A percentile compares a stretch with the other conserved stretches of the same genome.
Evolutionary conservation across 305 asterid genomes (phyloP).

Genomic region (Fraxinus albicans): DNA sequence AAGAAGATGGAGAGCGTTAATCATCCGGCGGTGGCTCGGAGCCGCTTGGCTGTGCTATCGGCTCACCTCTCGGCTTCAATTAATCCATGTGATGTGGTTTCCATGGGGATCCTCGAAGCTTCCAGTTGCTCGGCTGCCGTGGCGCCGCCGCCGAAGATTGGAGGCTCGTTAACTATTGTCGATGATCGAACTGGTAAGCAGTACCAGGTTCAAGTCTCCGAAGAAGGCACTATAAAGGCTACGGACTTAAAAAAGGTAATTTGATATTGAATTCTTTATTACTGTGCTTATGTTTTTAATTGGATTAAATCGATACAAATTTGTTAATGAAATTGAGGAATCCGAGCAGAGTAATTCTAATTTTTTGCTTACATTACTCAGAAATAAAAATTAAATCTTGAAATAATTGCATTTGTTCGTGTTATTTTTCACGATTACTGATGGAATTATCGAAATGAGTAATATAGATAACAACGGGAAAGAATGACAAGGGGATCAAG

Average conservation of each 20-base stretch:
- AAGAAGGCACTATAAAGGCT: conserved; percentile 82
- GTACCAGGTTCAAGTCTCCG: conserved; percentile 80
- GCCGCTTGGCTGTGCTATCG: conserved; percentile 74
- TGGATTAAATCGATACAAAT: neutral
- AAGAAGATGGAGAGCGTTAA: conserved; percentile 47
- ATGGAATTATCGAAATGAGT: conserved; percentile 20
- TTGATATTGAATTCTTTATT: neutral
- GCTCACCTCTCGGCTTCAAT: conserved; percentile 61
- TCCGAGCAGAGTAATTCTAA: neutral
- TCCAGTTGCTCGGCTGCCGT: conserved; percentile 54
- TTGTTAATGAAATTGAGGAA: neutral
- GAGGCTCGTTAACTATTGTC: conserved; percentile 59
- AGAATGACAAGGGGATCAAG: conserved; percentile 91
- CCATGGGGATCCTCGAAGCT: conserved; percentile 37
- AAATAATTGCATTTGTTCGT: neutral
- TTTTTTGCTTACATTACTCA: neutral
- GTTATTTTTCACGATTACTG: conserved; percentile 16
- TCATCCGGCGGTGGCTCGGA: conserved; percentile 61
- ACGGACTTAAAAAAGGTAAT: conserved; percentile 83
- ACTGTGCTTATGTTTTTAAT: neutral
- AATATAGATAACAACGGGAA: conserved; percentile 71
- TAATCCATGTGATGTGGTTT: conserved; percentile 30
- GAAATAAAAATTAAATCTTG: neutral
- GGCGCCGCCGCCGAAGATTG: conserved; percentile 60
- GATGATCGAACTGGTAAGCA: conserved; percentile 83